These are phyloP conservation scores for Calonectria leucothoes DNA, from an alignment of 2,329 filamentous ascomycete genomes.

Conservation along the genomic window DNA sequence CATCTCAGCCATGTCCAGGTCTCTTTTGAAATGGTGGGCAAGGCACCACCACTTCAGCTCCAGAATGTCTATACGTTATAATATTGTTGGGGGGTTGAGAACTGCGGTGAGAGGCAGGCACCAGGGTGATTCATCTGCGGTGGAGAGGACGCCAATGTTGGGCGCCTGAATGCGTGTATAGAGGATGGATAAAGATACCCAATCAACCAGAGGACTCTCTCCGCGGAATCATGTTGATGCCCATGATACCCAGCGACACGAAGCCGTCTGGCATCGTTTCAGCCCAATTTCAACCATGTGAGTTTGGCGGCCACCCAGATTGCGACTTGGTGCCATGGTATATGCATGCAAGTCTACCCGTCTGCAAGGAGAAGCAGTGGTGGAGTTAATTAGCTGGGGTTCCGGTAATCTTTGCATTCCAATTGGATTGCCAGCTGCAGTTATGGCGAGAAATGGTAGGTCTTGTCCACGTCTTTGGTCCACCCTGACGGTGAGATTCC, in stretches of 20 bases:
- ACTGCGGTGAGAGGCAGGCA: slow-evolving; percentile 35
- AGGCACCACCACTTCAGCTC: slow-evolving; percentile 16
- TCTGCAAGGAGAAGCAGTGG: slow-evolving; percentile 34
- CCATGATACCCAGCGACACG: slow-evolving; percentile 55
- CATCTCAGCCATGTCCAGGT: not conserved
- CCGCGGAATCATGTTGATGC: slow-evolving; percentile 34
- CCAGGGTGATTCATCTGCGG: slow-evolving; percentile 26
- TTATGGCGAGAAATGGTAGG: slow-evolving; percentile 31
- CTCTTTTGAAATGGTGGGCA: not conserved
- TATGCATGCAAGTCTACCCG: slow-evolving; percentile 35
- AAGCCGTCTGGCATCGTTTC: slow-evolving; percentile 59
- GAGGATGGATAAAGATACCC: slow-evolving; percentile 41
- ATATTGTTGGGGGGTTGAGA: slow-evolving; percentile 25
- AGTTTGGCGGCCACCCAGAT: slow-evolving; percentile 37
- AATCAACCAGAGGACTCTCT: slow-evolving; percentile 33
- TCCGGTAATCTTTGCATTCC: slow-evolving; percentile 35
- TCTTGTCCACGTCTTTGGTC: slow-evolving; percentile 25
- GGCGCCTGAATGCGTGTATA: slow-evolving; percentile 35
- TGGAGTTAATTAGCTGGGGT: slow-evolving; percentile 38
- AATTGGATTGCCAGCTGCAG: slow-evolving; percentile 37
- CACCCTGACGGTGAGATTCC: slow-evolving; percentile 21
- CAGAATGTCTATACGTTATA: slow-evolving; percentile 29
- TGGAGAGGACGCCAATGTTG: slow-evolving; percentile 28
- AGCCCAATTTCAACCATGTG: slow-evolving; percentile 37
- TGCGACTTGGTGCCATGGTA: slow-evolving; percentile 30